Percentiles rank a stretch among this genome's conserved stretches.
Conservation (phyloP, 2,329 filamentous ascomycete genomes). For the Trichophyton benhamiae region DNA sequence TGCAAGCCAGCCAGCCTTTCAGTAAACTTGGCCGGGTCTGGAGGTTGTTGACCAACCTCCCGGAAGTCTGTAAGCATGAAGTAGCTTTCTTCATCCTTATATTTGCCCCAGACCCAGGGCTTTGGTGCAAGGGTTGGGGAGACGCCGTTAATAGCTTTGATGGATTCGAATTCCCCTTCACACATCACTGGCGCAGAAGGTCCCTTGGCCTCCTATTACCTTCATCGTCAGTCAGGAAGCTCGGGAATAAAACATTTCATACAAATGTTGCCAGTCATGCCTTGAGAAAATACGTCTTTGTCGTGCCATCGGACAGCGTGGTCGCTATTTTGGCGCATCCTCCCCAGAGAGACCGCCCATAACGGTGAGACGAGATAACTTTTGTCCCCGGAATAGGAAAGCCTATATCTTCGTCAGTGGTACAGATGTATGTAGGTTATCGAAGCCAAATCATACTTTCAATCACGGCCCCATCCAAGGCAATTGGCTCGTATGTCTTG, state of each 20-base stretch:
- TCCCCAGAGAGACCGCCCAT: constrained; percentile 10
- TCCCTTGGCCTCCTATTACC: neutral
- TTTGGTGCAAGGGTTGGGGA: constrained; percentile 10
- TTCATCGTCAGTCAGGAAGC: neutral
- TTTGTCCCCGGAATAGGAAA: constrained; percentile 7
- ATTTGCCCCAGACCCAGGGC: constrained; percentile 14
- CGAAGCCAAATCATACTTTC: neutral
- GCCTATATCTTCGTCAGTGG: neutral
- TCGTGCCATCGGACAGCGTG: neutral
- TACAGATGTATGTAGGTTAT: neutral
- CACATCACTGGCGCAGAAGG: constrained; percentile 3
- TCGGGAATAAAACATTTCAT: neutral
- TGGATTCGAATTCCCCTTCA: constrained; percentile 15
- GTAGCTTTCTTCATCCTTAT: constrained; percentile 7
- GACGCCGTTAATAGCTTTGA: constrained; percentile 11
- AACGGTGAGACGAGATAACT: constrained; percentile 6
- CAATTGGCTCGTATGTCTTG: neutral
- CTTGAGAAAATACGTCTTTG: constrained; percentile 10
- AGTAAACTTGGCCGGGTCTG: constrained; percentile 13
- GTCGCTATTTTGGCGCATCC: constrained; percentile 5
- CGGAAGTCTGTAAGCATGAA: constrained; percentile 17
- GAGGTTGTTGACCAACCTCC: constrained; percentile 14
- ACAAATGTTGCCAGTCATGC: neutral
- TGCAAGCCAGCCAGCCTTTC: constrained; percentile 17
- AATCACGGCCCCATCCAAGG: constrained; percentile 6